Base-by-base conservation (phyloP, 2,329 filamentous ascomycete genomes). In the Sporothrix euskadiensis region DNA sequence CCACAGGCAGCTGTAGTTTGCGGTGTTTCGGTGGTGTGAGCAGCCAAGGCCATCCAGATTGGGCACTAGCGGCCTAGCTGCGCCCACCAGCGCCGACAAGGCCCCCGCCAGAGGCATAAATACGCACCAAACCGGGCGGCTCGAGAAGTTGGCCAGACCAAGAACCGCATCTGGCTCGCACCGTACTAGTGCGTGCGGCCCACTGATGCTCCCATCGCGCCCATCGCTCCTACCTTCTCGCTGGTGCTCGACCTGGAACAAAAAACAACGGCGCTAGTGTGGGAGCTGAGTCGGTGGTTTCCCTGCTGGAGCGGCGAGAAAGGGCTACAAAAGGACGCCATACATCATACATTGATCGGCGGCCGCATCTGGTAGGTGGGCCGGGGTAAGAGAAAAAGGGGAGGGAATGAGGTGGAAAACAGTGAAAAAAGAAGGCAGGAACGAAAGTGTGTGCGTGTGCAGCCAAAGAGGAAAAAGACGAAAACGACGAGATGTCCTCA, bases 1-100 rank as follows among this genome's bases (percentile, higher is more conserved):
- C 44, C 12, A 30, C 61, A 66, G 35, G 22, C 61, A 16, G n/a
- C 35, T 57, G 35, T 16, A 39, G 57, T 35, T 41, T 52, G 39
- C 8, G 2, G 44, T 49, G 44, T 49, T 4, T 44, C 41, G 16
- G 44, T 65, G 70, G 57, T 54, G 44, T 41, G 70, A 63, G 69
- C 52, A 71, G 35, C 22, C 52, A 57, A 54, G 59, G 49, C n/a
- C 52, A 49, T 54, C 71, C 71, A 69, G 49, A 71, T 73, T 73
- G 69, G 72, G 72, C 72, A 73, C 69, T 73, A 73, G 72, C 44
- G 57, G 26, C 44, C 32, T 49, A 16, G 65, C 65, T 68, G 61
- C 61, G 61, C 61, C 68, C 35, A 56, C 68, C n/a, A 44, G 68
- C 30, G 7, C 14, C 44, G 14, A 49, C 44, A 49, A 49, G 44